A percentile compares a stretch with the other conserved stretches of the same genome.
Evolutionary conservation across 352 stramenopile species (phyloP).

Genomic region (Elongisporangium senticosum): DNA sequence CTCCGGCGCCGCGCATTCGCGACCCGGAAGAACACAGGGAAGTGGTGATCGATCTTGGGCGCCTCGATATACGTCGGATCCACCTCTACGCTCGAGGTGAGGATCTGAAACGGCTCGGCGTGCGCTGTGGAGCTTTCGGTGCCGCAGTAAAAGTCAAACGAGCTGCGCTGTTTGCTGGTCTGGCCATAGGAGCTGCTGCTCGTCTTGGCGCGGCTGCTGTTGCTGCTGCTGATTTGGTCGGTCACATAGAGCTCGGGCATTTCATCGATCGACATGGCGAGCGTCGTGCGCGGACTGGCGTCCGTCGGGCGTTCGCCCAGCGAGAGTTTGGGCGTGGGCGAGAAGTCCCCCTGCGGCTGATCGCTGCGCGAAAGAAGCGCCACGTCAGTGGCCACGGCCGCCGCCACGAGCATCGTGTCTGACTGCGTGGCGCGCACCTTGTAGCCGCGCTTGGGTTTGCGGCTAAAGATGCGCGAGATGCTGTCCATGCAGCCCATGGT

Average conservation of each 20-base stretch:
- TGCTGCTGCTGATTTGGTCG: neutral
- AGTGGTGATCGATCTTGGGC: neutral
- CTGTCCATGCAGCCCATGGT: neutral
- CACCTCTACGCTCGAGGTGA: neutral
- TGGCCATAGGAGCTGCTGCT: neutral
- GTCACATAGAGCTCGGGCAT: neutral
- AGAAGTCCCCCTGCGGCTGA: neutral
- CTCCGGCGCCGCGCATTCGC: neutral
- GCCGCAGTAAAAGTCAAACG: neutral
- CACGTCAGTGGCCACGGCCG: neutral
- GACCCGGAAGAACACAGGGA: neutral
- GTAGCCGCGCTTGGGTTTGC: neutral
- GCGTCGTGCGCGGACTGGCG: neutral
- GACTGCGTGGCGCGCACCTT: neutral
- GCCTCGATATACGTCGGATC: neutral
- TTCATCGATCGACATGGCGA: neutral
- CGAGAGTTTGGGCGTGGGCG: neutral
- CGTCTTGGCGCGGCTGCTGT: neutral
- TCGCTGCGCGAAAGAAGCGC: neutral
- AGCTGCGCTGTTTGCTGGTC: neutral
- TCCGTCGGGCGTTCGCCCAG: neutral
- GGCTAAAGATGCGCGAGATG: neutral
- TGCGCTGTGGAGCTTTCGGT: neutral
- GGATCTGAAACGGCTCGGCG: neutral
- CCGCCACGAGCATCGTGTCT: neutral